Evolutionary conservation across 805 yeast genomes (phyloP).

Genomic region (Candida suzukii): DNA sequence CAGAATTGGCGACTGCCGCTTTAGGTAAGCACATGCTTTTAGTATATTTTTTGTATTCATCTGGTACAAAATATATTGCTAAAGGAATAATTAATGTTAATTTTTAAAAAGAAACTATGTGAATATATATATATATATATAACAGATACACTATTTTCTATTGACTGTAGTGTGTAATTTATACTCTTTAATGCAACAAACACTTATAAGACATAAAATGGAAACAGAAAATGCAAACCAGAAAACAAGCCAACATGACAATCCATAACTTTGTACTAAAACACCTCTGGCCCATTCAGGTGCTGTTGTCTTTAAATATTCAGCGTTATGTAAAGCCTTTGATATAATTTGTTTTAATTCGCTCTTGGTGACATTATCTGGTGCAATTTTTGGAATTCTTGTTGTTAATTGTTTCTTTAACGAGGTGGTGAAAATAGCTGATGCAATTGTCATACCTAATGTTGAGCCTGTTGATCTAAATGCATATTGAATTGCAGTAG

Average conservation of each 20-base stretch:
- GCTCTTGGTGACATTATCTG: conserved; percentile 27
- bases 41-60: no score
- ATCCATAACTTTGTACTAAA: conserved; percentile 43
- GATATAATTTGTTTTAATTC: conserved; percentile 38
- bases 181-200: conserved; percentile 50
- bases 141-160: conserved; percentile 27
- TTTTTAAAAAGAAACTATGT: no score
- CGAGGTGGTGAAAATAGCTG: conserved; percentile 51
- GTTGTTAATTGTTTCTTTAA: conserved; percentile 24
- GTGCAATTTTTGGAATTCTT: conserved; percentile 26
- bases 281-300: conserved; percentile 44
- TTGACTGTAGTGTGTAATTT: conserved; percentile 45
- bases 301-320: conserved; percentile 40
- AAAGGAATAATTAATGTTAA: no score
- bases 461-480: conserved; percentile 64
- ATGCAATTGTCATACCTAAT: conserved; percentile 55
- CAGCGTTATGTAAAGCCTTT: conserved; percentile 50
- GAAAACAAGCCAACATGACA: conserved; percentile 48
- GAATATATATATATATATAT: no score
- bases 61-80: no score
- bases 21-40: no score
- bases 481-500: conserved; percentile 60
- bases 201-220: conserved; percentile 31
- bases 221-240: conserved; percentile 34
- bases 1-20: no score